Conservation (phyloP, 2,329 filamentous ascomycete species). For the Juglanconis oblonga region DNA sequence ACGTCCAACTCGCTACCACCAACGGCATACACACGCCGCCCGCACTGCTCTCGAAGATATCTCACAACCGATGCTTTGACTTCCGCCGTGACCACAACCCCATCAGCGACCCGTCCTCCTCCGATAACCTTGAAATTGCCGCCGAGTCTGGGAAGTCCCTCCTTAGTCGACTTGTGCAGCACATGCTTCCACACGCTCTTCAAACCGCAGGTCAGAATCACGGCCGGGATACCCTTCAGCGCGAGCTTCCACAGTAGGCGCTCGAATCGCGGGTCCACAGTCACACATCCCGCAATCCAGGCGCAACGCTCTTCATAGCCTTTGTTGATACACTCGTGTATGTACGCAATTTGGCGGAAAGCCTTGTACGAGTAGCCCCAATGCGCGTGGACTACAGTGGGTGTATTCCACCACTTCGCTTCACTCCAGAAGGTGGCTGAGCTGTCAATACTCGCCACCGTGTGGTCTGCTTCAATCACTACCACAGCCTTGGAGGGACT, state of each 20-base stretch:
- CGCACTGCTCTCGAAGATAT: background rate
- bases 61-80: slow-evolving; percentile 40
- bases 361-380: background rate
- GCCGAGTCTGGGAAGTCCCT: background rate
- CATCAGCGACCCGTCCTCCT: background rate
- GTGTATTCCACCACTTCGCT: background rate
- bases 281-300: background rate
- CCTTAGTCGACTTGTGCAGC: background rate
- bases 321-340: background rate
- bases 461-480: background rate
- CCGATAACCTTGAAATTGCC: background rate
- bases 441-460: background rate
- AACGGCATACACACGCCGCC: slow-evolving; percentile 1
- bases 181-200: background rate
- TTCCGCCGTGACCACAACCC: slow-evolving; percentile 20
- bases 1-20: slow-evolving; percentile 6
- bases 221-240: background rate
- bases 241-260: background rate
- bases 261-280: background rate
- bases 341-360: background rate
- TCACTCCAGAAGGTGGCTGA: background rate
- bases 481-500: background rate
- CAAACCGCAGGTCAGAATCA: background rate
- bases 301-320: no score
- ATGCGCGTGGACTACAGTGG: background rate